Percentiles rank a stretch among this genome's conserved stretches.
Evolutionary conservation across 768 basidiomycete species (phyloP).

Genomic region (Phaeotremella skinneri): DNA sequence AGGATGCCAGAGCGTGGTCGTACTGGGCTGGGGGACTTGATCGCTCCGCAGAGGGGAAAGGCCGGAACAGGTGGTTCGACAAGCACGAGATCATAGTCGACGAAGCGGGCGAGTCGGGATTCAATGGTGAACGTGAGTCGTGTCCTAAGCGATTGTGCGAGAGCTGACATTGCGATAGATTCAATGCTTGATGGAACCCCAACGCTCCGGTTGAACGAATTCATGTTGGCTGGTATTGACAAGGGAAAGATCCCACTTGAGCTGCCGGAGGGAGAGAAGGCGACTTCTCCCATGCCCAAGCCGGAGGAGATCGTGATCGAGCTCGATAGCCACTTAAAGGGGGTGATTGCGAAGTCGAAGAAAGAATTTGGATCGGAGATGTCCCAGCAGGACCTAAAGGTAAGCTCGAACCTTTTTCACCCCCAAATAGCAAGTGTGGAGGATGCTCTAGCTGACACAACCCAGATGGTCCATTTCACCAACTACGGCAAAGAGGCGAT

Average conservation of each 20-base stretch:
- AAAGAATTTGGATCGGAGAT: slow-evolving; percentile 73
- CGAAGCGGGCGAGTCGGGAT: slow-evolving; percentile 90
- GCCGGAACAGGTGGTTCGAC: slow-evolving; percentile 89
- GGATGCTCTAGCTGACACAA: slow-evolving; percentile 7
- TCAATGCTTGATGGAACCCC: slow-evolving; percentile 76
- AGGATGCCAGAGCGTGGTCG: slow-evolving; percentile 72
- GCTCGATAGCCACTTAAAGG: slow-evolving; percentile 59
- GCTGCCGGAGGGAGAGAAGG: slow-evolving; percentile 50
- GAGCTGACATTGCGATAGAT: slow-evolving; percentile 22
- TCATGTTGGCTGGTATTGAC: slow-evolving; percentile 72
- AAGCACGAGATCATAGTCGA: slow-evolving; percentile 95
- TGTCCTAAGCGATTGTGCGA: slow-evolving; percentile 53
- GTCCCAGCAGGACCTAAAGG: slow-evolving; percentile 72
- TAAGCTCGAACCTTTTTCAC: no score
- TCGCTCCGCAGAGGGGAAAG: slow-evolving; percentile 55
- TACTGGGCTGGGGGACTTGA: slow-evolving; percentile 68
- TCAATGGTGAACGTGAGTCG: slow-evolving; percentile 86
- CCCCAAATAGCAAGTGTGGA: no score
- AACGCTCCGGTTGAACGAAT: slow-evolving; percentile 93
- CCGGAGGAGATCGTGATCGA: slow-evolving; percentile 72
- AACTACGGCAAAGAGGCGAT: slow-evolving; percentile 84
- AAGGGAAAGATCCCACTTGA: slow-evolving; percentile 74
- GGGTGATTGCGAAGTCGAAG: slow-evolving; percentile 62
- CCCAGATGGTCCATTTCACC: slow-evolving; percentile 73
- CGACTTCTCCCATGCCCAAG: slow-evolving; percentile 55